Conservation (phyloP, 129 eudicot genomes). For the Mikania micrantha region DNA sequence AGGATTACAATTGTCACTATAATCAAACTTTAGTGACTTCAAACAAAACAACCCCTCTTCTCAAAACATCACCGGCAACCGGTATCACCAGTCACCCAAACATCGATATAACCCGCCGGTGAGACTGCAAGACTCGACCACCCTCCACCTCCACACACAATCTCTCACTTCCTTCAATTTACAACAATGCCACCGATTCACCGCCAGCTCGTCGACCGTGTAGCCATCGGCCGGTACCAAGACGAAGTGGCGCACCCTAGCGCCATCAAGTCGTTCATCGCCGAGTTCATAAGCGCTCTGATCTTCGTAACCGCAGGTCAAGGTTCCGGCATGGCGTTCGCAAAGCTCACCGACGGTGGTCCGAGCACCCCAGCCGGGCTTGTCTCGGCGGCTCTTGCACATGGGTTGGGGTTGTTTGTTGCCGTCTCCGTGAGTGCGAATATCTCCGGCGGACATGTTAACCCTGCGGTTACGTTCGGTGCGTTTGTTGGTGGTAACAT, state of each 20-base stretch:
- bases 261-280: slow-evolving; percentile 46
- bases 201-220: slow-evolving; percentile 17
- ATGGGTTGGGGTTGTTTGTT: slow-evolving; percentile 47
- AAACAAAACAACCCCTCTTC: background rate
- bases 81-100: slow-evolving; percentile 22
- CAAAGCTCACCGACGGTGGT: slow-evolving; percentile 31
- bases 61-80: slow-evolving; percentile 31
- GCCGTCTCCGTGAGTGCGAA: slow-evolving; percentile 47
- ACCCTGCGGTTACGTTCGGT: slow-evolving; percentile 62
- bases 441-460: slow-evolving; percentile 60
- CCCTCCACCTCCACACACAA: background rate
- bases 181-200: slow-evolving; percentile 18
- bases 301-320: slow-evolving; percentile 60
- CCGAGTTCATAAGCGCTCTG: slow-evolving; percentile 51
- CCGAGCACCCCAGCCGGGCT: slow-evolving; percentile 35
- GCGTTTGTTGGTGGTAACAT: slow-evolving; percentile 50
- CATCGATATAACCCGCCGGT: slow-evolving; percentile 22
- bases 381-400: slow-evolving; percentile 46
- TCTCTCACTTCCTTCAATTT: background rate
- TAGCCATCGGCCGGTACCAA: slow-evolving; percentile 36
- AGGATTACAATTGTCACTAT: background rate
- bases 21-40: background rate
- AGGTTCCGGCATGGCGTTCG: slow-evolving; percentile 54
- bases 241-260: slow-evolving; percentile 42
- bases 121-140: slow-evolving; percentile 6